Conservation (phyloP, 2,329 filamentous ascomycete genomes). For the Paracoccidioides lutzii region DNA sequence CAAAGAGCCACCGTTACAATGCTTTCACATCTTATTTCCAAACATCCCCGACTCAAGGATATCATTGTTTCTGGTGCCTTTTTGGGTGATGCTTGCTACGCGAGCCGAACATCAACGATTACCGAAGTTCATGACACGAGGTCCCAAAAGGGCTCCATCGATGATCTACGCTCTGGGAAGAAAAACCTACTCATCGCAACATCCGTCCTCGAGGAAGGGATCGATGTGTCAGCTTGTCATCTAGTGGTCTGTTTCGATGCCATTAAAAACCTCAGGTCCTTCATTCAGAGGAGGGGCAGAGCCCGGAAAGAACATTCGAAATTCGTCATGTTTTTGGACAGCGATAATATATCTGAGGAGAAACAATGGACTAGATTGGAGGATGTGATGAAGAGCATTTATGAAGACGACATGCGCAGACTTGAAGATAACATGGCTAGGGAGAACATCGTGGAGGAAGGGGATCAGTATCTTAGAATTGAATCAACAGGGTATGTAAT, state of each 20-base stretch:
- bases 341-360: slow-evolving; percentile 22
- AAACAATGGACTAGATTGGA: slow-evolving; percentile 56
- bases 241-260: slow-evolving; percentile 52
- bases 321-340: slow-evolving; percentile 39
- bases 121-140: slow-evolving; percentile 37
- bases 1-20: slow-evolving; percentile 50
- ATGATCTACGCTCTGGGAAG: slow-evolving; percentile 40
- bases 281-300: slow-evolving; percentile 52
- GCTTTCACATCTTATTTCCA: slow-evolving; percentile 44
- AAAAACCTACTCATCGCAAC: slow-evolving; percentile 48
- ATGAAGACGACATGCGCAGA: slow-evolving; percentile 50
- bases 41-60: slow-evolving; percentile 35
- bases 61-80: slow-evolving; percentile 36
- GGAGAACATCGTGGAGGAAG: slow-evolving; percentile 37
- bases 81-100: slow-evolving; percentile 37
- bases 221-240: slow-evolving; percentile 51
- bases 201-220: slow-evolving; percentile 47
- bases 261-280: slow-evolving; percentile 50
- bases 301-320: slow-evolving; percentile 46
- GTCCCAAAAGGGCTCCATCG: slow-evolving; percentile 39
- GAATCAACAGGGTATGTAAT: slow-evolving; percentile 29
- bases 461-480: slow-evolving; percentile 29
- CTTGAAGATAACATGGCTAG: slow-evolving; percentile 34
- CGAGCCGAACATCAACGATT: slow-evolving; percentile 34
- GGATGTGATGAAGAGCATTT: slow-evolving; percentile 55